Conservation (phyloP, 352 stramenopile species). For the Globisporangium radiosum region DNA sequence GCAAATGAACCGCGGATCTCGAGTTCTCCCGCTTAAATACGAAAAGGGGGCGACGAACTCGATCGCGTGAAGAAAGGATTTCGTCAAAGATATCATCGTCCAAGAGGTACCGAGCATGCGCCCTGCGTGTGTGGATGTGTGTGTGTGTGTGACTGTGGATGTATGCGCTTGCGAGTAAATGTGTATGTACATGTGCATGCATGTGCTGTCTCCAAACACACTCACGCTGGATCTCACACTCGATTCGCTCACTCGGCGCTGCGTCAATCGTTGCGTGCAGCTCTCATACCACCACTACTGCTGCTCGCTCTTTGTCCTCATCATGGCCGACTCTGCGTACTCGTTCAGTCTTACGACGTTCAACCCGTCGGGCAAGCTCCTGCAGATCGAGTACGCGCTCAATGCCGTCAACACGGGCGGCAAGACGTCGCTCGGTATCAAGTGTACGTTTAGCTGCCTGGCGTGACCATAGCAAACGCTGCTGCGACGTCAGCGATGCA, state of each 20-base stretch:
- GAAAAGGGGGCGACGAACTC: too few species aligned
- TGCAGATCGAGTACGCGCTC: constrained; percentile 99
- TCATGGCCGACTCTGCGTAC: constrained; percentile 96
- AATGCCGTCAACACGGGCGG: constrained; percentile 97
- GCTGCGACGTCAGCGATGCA: neutral
- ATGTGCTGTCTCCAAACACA: constrained; percentile 1
- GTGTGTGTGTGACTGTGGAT: neutral
- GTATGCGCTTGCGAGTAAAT: neutral
- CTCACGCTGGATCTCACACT: neutral
- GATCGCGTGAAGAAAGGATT: neutral
- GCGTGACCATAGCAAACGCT: neutral
- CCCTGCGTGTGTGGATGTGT: constrained; percentile 1
- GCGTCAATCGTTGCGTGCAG: too few species aligned
- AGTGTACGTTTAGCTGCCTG: constrained; percentile 40
- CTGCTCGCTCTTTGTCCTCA: constrained; percentile 7
- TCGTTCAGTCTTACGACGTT: constrained; percentile 99
- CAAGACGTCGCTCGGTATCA: constrained; percentile 97
- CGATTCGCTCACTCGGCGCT: too few species aligned
- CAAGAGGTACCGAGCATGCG: neutral
- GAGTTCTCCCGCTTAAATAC: too few species aligned
- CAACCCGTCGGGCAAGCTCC: constrained; percentile 97
- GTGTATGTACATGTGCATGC: neutral
- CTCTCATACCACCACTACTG: neutral
- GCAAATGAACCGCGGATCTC: too few species aligned
- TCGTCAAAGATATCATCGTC: constrained; percentile 1